phyloP scores from a whole-genome alignment of 371 early-diverging fungal genomes.

The Lichtheimia corymbifera region DNA sequence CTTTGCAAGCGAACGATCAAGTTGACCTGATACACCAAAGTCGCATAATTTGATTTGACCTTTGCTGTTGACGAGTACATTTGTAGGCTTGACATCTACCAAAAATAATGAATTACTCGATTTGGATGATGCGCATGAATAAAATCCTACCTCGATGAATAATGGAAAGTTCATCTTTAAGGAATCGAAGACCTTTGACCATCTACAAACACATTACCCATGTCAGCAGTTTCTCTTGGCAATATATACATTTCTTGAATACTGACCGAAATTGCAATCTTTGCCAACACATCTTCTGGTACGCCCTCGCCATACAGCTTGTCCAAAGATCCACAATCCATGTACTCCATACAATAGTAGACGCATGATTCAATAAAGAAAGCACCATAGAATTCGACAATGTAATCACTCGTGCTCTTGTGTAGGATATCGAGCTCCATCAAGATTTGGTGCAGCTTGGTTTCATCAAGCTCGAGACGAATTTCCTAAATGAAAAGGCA shows the following conservation, averaged over 20 bases:
- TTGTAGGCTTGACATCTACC: conserved; percentile 93
- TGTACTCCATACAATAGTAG: conserved; percentile 93
- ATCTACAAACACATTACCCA: conserved; percentile 48
- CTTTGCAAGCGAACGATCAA: conserved; percentile 88
- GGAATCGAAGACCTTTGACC: conserved; percentile 83
- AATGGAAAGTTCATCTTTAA: conserved; percentile 86
- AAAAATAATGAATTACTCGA: not conserved
- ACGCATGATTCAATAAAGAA: conserved; percentile 95
- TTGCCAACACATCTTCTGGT: conserved; percentile 81
- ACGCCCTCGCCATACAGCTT: conserved; percentile 80
- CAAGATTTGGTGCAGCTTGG: conserved; percentile 84
- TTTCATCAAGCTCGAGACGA: conserved; percentile 86
- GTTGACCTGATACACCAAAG: conserved; percentile 87
- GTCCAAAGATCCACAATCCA: conserved; percentile 95
- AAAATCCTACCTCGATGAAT: conserved; percentile 74
- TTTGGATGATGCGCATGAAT: not conserved
- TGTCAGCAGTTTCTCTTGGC: not conserved
- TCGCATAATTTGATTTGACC: conserved; percentile 96
- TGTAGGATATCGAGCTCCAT: conserved; percentile 88
- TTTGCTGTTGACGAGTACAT: conserved; percentile 81
- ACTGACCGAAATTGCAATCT: conserved; percentile 74
- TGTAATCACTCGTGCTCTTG: conserved; percentile 82
- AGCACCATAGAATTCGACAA: conserved; percentile 98
- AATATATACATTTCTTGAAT: too few relatives aligned
- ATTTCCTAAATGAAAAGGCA: conserved; percentile 72